These are phyloP conservation scores for Jamesozyma piceae DNA, from an alignment of 805 yeast species.

Conservation along the genomic window DNA sequence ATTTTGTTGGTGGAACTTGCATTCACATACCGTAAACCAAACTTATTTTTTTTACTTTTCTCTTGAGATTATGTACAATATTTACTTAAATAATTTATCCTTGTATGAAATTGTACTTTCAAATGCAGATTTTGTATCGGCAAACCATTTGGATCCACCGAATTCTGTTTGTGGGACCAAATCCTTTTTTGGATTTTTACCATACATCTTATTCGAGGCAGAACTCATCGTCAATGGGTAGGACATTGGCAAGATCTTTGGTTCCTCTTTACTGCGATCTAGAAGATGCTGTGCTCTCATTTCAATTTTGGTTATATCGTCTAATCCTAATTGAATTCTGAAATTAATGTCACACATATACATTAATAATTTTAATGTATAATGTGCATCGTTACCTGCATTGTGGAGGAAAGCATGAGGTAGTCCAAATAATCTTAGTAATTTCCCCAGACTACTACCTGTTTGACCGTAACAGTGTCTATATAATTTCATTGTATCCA, in stretches of 20 bases:
- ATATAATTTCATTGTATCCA: constrained; percentile 46
- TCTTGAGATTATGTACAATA: no score
- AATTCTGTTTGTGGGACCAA: constrained; percentile 26
- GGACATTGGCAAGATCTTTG: constrained; percentile 24
- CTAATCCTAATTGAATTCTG: constrained; percentile 19
- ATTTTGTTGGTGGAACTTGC: no score
- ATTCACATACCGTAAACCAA: no score
- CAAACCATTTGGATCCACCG: constrained; percentile 24
- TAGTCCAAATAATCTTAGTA: constrained; percentile 38
- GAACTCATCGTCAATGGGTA: constrained; percentile 13
- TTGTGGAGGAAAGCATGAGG: constrained; percentile 58
- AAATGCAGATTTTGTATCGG: constrained; percentile 16
- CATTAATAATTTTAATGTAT: constrained; percentile 45
- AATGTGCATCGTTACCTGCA: constrained; percentile 65
- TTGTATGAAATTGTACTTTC: constrained; percentile 8
- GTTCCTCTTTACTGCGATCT: constrained; percentile 17
- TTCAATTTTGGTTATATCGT: constrained; percentile 14
- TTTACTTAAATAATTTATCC: background rate
- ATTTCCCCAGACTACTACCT: constrained; percentile 38
- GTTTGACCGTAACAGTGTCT: constrained; percentile 32
- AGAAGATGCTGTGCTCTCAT: constrained; percentile 14
- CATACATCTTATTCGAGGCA: background rate
- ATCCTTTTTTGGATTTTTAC: constrained; percentile 9
- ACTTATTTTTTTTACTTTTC: no score
- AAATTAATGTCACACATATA: constrained; percentile 39